Base-by-base conservation (phyloP, 139 green algal species). In the Zygnema circumcarinatum region DNA sequence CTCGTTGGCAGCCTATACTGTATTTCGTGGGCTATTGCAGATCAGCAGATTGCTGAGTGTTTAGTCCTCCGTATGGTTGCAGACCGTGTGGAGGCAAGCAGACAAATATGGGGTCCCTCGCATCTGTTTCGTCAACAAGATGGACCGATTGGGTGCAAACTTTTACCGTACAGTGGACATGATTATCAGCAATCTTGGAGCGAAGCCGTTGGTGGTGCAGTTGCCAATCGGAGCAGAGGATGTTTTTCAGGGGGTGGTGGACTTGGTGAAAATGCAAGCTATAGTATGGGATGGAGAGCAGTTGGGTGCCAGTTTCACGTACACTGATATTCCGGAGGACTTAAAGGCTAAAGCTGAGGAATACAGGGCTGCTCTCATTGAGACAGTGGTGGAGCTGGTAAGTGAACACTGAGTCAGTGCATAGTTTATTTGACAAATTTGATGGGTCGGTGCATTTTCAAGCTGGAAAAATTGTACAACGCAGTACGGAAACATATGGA, bases 101-200 rank as follows among this genome's bases (percentile, higher is more conserved):
- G 96, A 99, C 94, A 98, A 98, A 93, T 99, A 99, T 93, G 94
- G 90, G 38, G 92, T 98, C 68, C 96, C 96, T 1, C 95, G 97
- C 80, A 96, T 99, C 91, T 98, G 95, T 93, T 99, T 99, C 84
- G 96, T 99, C 25, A 99, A 99, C 95, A 99, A 99, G 95, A 99
- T 99, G 97, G 97, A 99, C 94, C 93, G 97, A 62, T 95, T 98
- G 94, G 97, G 97, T 32, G 97, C 97, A 83, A 96, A 99, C 95
- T 99, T 98, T 92, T 97, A 94, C 93, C 69, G 87, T 38, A 92
- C 88, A 7, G 21, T 73, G n/a, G 92, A 95, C 89, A 97, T 97
- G 95, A 94, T 97, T 53, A 73, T 94, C n/a, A 89, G 53, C 81
- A 97, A 95, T 76, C 93, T 99, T 88, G 97, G 95, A 35, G 96